Percentiles rank a stretch among this genome's conserved stretches.
Conservation (phyloP, 2,329 filamentous ascomycete species). For the Claviceps lovelessii region DNA sequence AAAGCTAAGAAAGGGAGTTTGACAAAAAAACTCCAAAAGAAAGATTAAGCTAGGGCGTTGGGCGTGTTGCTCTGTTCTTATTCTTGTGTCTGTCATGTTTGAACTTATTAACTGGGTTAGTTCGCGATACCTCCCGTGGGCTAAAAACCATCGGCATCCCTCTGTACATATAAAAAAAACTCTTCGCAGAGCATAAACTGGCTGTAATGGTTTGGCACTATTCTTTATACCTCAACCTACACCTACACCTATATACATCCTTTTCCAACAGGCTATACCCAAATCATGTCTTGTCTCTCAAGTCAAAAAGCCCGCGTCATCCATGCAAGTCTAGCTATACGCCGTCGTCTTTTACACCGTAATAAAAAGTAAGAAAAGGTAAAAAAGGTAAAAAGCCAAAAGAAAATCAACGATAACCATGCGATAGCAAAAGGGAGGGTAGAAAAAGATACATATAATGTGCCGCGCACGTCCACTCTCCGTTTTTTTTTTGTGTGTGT, state of each 20-base stretch:
- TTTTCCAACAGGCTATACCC: conserved; percentile 3
- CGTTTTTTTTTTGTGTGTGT: not conserved
- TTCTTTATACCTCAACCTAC: conserved; percentile 10
- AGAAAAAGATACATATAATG: not conserved
- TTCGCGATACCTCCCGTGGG: too few relatives aligned
- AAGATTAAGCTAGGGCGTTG: too few relatives aligned
- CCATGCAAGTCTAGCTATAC: conserved; percentile 12
- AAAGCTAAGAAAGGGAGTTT: too few relatives aligned
- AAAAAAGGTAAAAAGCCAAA: not conserved
- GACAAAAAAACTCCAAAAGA: too few relatives aligned
- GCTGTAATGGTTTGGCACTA: conserved; percentile 6
- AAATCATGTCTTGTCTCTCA: conserved; percentile 1
- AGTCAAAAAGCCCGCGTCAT: conserved; percentile 6
- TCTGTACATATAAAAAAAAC: too few relatives aligned
- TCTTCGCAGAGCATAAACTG: not conserved
- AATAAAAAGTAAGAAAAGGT: not conserved
- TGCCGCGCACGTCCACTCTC: not conserved
- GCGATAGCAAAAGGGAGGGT: not conserved
- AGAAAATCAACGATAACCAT: not conserved
- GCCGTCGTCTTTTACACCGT: conserved; percentile 8
- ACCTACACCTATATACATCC: conserved; percentile 13
- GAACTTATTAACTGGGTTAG: too few relatives aligned
- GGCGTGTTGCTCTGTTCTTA: too few relatives aligned
- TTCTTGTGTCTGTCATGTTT: too few relatives aligned
- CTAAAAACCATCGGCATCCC: too few relatives aligned